These are phyloP conservation scores for Carallia brachiata DNA, from an alignment of 345 rosid genomes.

Conservation along the genomic window DNA sequence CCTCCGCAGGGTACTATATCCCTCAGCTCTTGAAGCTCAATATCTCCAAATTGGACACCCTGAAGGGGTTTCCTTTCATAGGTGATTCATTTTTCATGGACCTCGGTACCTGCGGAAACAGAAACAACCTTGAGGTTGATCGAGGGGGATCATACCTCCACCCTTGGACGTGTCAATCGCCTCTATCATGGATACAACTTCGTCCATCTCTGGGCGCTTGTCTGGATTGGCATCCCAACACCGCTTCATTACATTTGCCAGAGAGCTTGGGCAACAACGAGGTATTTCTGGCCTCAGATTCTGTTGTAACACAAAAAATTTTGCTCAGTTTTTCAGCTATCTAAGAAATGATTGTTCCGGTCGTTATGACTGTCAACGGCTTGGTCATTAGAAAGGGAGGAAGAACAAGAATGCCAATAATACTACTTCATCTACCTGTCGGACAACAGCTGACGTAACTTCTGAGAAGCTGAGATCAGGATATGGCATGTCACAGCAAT, in stretches of 20 bases:
- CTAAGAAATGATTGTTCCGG: too few species aligned
- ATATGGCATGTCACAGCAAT: slow-evolving; percentile 4
- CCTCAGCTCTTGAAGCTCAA: slow-evolving; percentile 20
- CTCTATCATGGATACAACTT: background rate
- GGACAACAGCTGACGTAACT: background rate
- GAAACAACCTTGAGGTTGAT: background rate
- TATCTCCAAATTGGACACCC: background rate
- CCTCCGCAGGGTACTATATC: slow-evolving; percentile 21
- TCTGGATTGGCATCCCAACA: background rate
- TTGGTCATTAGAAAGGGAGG: too few species aligned
- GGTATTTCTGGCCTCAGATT: background rate
- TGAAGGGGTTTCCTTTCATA: background rate
- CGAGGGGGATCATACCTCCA: background rate
- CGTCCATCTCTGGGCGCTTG: background rate
- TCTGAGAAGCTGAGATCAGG: background rate
- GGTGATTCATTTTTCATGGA: background rate
- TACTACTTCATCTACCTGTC: too few species aligned
- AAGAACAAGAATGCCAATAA: too few species aligned
- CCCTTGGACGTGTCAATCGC: background rate
- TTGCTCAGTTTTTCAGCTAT: too few species aligned
- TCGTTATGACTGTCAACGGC: too few species aligned
- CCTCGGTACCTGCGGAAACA: background rate
- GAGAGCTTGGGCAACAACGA: background rate
- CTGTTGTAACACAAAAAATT: background rate
- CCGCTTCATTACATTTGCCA: background rate